Base-by-base conservation (phyloP, 805 yeast species). In the Yarrowia sp. region DNA sequence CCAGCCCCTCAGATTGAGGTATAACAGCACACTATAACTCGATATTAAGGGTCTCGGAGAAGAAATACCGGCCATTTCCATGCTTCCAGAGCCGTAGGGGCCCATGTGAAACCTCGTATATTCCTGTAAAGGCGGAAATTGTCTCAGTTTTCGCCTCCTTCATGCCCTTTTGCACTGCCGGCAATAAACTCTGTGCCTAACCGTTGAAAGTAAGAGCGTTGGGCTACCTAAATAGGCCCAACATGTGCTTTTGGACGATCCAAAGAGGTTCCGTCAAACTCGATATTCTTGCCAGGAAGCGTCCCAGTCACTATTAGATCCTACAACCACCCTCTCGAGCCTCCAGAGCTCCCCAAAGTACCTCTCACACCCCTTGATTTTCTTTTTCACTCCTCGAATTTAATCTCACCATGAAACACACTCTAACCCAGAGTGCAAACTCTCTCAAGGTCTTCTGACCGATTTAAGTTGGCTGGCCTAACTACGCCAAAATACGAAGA, bases 381-480 rank as follows among this genome's bases (percentile, higher is more conserved):
- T 18, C 14, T 10, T 4, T 5, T 42, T 25, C 32, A 12, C 33
- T 42, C 31, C 49, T 42, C 31, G 10, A 42, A 42, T 27, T 27
- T 18, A n/a, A 42, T 25, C 49, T 42, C 32, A 25, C 49, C 22
- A 27, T 42, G 33, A 25, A 42, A 42, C 49, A 27, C 49, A 25
- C 49, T 42, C 32, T 42, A 42, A 42, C 49, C 49, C 32, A 25
- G 44, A 14, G 6, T 4, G 44, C 25, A 16, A 38, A 36, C 39
- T 38, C 42, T 38, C n/a, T 44, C 25, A 27, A 42, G 47, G 51
- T 44, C 51, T 29, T 44, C 35, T 44, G 51, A 44, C 51, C 16
- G 33, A 44, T 44, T 44, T 44, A 44, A 8, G 51, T 44, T 44
- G 51, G 51, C 25, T 29, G 51, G 51, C 3, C 35, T 16, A 29